phyloP scores from a whole-genome alignment of 345 rosid genomes.

The Eucalyptus regnans region DNA sequence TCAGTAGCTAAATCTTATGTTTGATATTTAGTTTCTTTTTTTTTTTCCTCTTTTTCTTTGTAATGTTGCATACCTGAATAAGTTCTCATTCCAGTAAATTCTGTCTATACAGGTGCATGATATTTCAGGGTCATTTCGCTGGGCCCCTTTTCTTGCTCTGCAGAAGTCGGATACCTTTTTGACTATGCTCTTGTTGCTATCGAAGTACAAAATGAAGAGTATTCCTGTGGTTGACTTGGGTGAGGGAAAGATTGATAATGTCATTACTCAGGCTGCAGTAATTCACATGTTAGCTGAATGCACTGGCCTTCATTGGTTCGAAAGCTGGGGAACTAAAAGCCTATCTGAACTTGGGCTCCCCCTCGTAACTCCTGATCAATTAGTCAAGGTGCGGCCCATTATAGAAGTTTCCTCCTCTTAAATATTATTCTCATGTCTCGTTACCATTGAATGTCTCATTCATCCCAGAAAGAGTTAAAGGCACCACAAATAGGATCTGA shows the following conservation, averaged over 20 bases:
- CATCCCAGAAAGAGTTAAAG: neutral
- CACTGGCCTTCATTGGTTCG: constrained; percentile 88
- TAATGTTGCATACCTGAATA: neutral
- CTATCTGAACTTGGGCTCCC: constrained; percentile 93
- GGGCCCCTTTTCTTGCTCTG: constrained; percentile 99
- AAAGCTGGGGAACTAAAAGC: constrained; percentile 84
- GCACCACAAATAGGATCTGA: neutral
- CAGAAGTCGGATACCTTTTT: constrained; percentile 83
- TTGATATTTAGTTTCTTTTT: neutral
- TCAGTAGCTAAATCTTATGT: neutral
- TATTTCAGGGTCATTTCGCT: constrained; percentile 90
- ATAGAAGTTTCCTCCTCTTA: neutral
- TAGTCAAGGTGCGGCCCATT: constrained; percentile 38
- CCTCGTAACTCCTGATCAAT: constrained; percentile 25
- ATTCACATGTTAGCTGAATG: constrained; percentile 99
- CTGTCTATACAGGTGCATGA: constrained; percentile 64
- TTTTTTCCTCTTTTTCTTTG: neutral
- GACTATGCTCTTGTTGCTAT: constrained; percentile 88
- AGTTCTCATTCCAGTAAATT: neutral
- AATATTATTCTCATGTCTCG: neutral
- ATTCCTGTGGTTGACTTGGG: constrained; percentile 81
- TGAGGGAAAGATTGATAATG: constrained; percentile 65
- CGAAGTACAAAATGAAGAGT: constrained; percentile 99
- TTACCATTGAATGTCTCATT: neutral
- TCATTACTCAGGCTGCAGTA: constrained; percentile 89